Evolutionary conservation across 2,329 filamentous ascomycete genomes (phyloP), one percentile per base, ranked within the genome.

Genomic region (Penicillium griseofulvum): DNA sequence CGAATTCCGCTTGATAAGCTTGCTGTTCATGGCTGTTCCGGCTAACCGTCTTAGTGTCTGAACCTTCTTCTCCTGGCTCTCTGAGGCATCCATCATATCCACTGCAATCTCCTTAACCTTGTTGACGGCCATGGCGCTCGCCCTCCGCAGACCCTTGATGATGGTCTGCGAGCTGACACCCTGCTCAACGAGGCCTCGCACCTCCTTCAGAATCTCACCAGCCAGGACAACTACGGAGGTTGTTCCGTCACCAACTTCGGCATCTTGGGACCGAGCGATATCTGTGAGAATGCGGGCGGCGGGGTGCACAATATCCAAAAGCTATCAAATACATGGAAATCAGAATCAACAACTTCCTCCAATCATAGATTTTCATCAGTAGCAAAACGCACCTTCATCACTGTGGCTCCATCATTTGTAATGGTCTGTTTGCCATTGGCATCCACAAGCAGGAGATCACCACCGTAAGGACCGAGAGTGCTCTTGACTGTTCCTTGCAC

Each of bases 71-170:
- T 84, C 85, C 76, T 96, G 91, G 77, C 89, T 93, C 56, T 82
- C 84, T 73, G 86, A 84, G 52, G 91, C 92, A 77, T 87, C 87
- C 43, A 74, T 69, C 63, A 74, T 73, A 56, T 76, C 74, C 64
- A 97, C 85, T 45, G 92, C 89, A 74, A 99, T 96, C 79, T 99
- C 94, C 83, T 95, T 96, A 75, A 99, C 88, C 83, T 97, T 97
- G 83, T 97, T 97, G 74, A 97, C 91, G 17, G 94, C 93, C 85
- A 97, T 90, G 63, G 83, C 80, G 48, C 88, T 90, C 10, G 93
- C 90, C 79, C 88, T 90, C 78, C 94, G 85, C 73, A 99, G 80
- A 57, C 91, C 93, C 83, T 97, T 99, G 76, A 97, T 90, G 75
- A 99, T 97, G 60, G 91, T 91, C 82, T 97, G 94, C 72, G 92